Conservation (phyloP, 495 filamentous ascomycete genomes). For the Neurospora sp. region DNA sequence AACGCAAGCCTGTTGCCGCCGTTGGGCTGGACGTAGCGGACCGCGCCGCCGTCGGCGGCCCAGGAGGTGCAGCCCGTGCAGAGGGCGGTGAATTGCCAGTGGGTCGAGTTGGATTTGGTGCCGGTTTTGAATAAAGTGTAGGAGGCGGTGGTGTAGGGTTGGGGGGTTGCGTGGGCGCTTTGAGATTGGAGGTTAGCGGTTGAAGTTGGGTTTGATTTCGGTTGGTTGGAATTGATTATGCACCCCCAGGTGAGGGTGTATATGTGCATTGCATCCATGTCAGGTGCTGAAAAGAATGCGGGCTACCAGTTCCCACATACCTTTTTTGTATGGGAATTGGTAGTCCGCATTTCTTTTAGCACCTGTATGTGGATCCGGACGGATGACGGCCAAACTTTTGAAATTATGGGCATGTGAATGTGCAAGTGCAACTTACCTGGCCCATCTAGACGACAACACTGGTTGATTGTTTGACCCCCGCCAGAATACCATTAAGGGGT, state of each 20-base stretch:
- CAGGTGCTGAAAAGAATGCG: background rate
- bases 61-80: conserved; percentile 34
- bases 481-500: conserved; percentile 32
- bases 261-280: background rate
- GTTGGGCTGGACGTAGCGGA: conserved; percentile 11
- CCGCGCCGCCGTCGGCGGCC: conserved; percentile 10
- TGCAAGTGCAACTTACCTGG: conserved; percentile 18
- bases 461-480: conserved; percentile 13
- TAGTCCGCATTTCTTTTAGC: background rate
- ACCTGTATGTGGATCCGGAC: background rate
- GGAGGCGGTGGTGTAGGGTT: conserved; percentile 18
- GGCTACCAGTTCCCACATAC: no score
- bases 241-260: background rate
- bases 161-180: no score
- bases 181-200: background rate
- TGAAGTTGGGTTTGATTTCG: background rate
- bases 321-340: background rate
- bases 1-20: conserved; percentile 34
- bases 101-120: conserved; percentile 30
- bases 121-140: conserved; percentile 22
- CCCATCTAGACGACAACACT: conserved; percentile 24
- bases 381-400: background rate
- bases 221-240: background rate
- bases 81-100: conserved; percentile 35
- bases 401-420: background rate